phyloP scores from a whole-genome alignment of 2,329 filamentous ascomycete species.

The Parastagonospora avenae region DNA sequence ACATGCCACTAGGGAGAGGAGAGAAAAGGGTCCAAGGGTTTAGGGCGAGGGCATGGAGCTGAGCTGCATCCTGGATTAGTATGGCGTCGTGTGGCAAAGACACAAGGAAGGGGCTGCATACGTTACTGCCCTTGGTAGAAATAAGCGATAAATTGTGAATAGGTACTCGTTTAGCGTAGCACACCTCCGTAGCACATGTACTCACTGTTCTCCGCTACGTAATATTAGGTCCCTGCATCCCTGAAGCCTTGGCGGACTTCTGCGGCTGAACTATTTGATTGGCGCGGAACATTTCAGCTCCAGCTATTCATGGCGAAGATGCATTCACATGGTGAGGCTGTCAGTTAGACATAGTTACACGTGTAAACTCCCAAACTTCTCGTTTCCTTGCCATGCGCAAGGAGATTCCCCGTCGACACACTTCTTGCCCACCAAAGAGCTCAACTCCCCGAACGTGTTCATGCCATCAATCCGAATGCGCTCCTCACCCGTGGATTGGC shows the following conservation, averaged over 20 bases:
- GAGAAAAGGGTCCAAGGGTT: conserved; percentile 23
- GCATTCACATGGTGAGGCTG: background rate
- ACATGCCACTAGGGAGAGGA: conserved; percentile 53
- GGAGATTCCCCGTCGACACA: background rate
- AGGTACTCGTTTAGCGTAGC: conserved; percentile 18
- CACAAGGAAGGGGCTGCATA: conserved; percentile 11
- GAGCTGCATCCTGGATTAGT: conserved; percentile 19
- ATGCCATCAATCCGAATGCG: no score
- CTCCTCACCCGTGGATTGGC: no score
- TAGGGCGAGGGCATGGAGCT: conserved; percentile 27
- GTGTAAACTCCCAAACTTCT: no score
- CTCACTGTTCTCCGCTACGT: conserved; percentile 20
- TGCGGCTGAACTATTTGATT: conserved; percentile 3
- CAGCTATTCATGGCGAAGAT: background rate
- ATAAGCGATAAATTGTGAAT: conserved; percentile 6
- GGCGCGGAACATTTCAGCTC: conserved; percentile 6
- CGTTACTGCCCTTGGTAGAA: conserved; percentile 9
- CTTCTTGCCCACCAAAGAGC: background rate
- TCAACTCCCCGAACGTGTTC: no score
- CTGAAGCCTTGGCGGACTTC: conserved; percentile 20
- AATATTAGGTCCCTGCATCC: conserved; percentile 19
- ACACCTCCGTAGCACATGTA: conserved; percentile 19
- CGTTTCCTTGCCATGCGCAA: background rate
- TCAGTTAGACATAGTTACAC: background rate
- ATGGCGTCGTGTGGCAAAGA: conserved; percentile 9